These are phyloP conservation scores for Sporisorium scitamineum DNA, from an alignment of 1,284 basidiomycete species.

Conservation along the genomic window DNA sequence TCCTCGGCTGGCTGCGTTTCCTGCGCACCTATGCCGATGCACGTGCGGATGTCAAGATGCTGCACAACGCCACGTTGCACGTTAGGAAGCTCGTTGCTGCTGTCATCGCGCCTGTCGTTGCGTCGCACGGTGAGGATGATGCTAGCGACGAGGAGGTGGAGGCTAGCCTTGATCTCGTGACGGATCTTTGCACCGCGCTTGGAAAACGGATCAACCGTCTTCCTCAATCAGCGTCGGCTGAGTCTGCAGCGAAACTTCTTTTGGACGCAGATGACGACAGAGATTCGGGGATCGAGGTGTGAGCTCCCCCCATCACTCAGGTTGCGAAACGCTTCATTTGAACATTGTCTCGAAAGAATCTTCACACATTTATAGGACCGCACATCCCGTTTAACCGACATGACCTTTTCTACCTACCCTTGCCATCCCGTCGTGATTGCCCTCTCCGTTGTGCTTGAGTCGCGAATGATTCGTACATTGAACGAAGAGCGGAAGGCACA, in stretches of 20 bases:
- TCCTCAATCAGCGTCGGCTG: not conserved
- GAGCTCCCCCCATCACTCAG: too few relatives aligned
- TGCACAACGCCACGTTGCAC: conserved; percentile 25
- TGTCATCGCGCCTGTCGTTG: not conserved
- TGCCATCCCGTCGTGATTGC: too few relatives aligned
- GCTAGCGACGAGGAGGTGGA: conserved; percentile 16
- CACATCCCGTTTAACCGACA: too few relatives aligned
- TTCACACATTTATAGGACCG: not conserved
- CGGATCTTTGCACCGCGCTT: conserved; percentile 36
- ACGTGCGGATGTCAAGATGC: not conserved
- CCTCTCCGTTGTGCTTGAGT: not conserved
- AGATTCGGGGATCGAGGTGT: conserved; percentile 38
- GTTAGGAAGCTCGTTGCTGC: conserved; percentile 31
- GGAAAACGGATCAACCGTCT: conserved; percentile 24
- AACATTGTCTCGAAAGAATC: not conserved
- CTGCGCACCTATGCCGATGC: conserved; percentile 43
- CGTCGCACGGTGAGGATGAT: not conserved
- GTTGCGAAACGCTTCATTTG: too few relatives aligned
- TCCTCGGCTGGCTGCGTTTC: conserved; percentile 56
- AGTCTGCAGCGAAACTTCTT: conserved; percentile 12
- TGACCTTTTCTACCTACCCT: too few relatives aligned
- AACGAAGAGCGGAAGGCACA: not conserved
- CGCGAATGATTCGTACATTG: not conserved
- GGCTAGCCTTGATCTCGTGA: conserved; percentile 19
- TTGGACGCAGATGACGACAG: conserved; percentile 14